These are phyloP conservation scores for Abortiporus biennis DNA, from an alignment of 1,284 basidiomycete genomes.

Conservation along the genomic window DNA sequence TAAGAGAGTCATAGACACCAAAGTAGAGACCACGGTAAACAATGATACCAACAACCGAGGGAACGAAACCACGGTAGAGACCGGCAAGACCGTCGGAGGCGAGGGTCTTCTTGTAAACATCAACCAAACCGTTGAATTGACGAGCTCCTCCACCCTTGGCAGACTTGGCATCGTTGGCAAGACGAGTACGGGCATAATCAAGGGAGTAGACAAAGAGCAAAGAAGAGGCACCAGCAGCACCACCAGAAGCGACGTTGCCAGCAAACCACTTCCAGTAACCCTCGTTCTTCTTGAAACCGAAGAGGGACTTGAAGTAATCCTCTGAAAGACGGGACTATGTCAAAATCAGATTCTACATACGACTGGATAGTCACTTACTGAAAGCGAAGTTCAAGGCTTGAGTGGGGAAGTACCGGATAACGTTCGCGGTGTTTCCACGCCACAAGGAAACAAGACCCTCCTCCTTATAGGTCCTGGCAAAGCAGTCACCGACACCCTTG, in stretches of 20 bases:
- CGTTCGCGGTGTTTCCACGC: slow-evolving; percentile 97
- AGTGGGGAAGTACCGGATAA: slow-evolving; percentile 97
- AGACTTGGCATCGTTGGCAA: slow-evolving; percentile 95
- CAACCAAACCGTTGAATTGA: slow-evolving; percentile 94
- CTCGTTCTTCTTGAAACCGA: slow-evolving; percentile 86
- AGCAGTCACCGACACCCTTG: slow-evolving; percentile 91
- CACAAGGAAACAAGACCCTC: slow-evolving; percentile 89
- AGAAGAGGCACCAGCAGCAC: slow-evolving; percentile 94
- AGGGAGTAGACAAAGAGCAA: slow-evolving; percentile 97
- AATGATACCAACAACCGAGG: slow-evolving; percentile 92
- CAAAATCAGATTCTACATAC: slow-evolving; percentile 12
- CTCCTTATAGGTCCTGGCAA: slow-evolving; percentile 81
- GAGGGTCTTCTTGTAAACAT: slow-evolving; percentile 93
- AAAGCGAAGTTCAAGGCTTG: slow-evolving; percentile 96
- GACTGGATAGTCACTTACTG: slow-evolving; percentile 47
- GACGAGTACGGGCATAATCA: slow-evolving; percentile 96
- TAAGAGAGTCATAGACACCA: slow-evolving; percentile 91
- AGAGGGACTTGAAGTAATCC: slow-evolving; percentile 96
- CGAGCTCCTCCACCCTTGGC: slow-evolving; percentile 85
- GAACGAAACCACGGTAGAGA: slow-evolving; percentile 94
- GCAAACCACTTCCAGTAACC: slow-evolving; percentile 90
- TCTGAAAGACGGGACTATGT: slow-evolving; percentile 45
- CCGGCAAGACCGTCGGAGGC: slow-evolving; percentile 84
- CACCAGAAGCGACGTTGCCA: slow-evolving; percentile 95
- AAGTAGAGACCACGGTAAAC: slow-evolving; percentile 97